phyloP scores from a whole-genome alignment of 2,329 filamentous ascomycete species.

The Verticillium longisporum region DNA sequence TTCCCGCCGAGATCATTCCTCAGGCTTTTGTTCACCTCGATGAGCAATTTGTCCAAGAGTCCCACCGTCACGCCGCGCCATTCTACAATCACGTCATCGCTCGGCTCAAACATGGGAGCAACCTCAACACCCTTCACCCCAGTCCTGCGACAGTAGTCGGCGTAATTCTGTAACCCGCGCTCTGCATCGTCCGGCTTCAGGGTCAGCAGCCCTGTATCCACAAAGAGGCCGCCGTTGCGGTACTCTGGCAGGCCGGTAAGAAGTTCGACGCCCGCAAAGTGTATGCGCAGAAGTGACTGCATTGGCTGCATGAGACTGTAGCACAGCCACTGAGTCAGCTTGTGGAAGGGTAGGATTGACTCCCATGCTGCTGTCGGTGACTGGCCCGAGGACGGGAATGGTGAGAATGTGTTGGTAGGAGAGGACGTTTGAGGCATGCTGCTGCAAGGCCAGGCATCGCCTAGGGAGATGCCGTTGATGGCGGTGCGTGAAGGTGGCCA shows the following conservation, averaged over 20 bases:
- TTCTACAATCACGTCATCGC: constrained; percentile 51
- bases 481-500: constrained; percentile 85
- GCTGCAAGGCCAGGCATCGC: constrained; percentile 89
- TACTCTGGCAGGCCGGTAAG: constrained; percentile 67
- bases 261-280: constrained; percentile 45
- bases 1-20: constrained; percentile 57
- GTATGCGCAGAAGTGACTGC: constrained; percentile 40
- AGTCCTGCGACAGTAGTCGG: constrained; percentile 63
- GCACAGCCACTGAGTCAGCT: constrained; percentile 65
- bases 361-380: constrained; percentile 56
- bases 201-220: constrained; percentile 48
- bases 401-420: constrained; percentile 43
- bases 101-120: constrained; percentile 43
- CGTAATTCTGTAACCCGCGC: constrained; percentile 35
- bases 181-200: constrained; percentile 38
- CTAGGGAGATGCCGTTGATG: constrained; percentile 79
- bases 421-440: constrained; percentile 58
- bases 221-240: constrained; percentile 63
- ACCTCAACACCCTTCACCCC: constrained; percentile 51
- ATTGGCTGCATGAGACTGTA: constrained; percentile 67
- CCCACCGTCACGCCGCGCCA: constrained; percentile 54
- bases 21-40: constrained; percentile 48
- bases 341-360: constrained; percentile 53
- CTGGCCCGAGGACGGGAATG: constrained; percentile 32
- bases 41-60: constrained; percentile 43